Evolutionary conservation across 441 rosid species (phyloP).

Genomic region (Hypseocharis bilobata): DNA sequence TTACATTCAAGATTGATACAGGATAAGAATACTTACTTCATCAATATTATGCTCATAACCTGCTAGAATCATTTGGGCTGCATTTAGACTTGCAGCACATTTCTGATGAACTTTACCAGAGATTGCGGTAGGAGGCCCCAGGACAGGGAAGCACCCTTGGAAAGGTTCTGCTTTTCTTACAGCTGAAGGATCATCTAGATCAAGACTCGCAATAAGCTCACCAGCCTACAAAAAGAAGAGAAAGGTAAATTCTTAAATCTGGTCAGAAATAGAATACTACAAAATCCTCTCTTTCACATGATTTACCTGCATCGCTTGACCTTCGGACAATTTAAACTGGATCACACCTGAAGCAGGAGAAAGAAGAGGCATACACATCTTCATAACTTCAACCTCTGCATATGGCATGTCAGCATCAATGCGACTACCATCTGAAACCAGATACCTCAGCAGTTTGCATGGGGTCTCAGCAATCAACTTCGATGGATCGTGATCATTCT

Average conservation of each 20-base stretch:
- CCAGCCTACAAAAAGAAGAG: constrained; percentile 63
- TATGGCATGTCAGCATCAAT: constrained; percentile 91
- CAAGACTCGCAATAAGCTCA: constrained; percentile 94
- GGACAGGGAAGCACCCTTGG: constrained; percentile 75
- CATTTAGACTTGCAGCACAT: constrained; percentile 91
- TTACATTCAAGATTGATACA: constrained; percentile 11
- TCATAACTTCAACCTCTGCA: constrained; percentile 99
- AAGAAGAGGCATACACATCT: constrained; percentile 99
- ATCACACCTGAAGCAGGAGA: constrained; percentile 95
- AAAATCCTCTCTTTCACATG: constrained; percentile 10
- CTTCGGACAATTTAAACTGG: constrained; percentile 86
- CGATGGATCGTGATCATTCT: constrained; percentile 99
- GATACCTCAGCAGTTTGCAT: constrained; percentile 90
- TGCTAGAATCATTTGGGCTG: constrained; percentile 96
- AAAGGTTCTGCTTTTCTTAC: constrained; percentile 97
- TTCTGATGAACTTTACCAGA: constrained; percentile 97
- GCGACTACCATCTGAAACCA: constrained; percentile 82
- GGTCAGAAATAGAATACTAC: background rate
- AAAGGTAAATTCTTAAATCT: constrained; percentile 11
- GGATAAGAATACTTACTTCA: constrained; percentile 47
- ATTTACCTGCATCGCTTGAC: constrained; percentile 98
- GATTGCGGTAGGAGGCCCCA: constrained; percentile 93
- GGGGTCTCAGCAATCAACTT: constrained; percentile 96
- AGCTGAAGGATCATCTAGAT: constrained; percentile 97
- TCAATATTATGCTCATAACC: constrained; percentile 92